These are phyloP conservation scores for Colletotrichum sp. DNA, from an alignment of 2,329 filamentous ascomycete genomes.

Conservation along the genomic window DNA sequence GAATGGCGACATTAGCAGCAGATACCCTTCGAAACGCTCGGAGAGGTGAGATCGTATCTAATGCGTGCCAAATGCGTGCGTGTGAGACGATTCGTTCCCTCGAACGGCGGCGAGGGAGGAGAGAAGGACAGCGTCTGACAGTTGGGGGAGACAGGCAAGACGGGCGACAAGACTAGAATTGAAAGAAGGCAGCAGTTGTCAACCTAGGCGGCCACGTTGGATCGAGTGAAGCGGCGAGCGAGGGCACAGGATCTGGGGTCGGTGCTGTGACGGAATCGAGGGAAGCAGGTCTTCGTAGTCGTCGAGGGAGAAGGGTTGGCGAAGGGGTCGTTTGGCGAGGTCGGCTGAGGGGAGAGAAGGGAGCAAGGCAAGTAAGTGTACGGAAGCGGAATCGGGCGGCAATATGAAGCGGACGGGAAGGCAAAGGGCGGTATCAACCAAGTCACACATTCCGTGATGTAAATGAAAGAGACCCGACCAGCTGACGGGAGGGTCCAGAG, in stretches of 20 bases:
- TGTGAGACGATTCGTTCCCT: neutral
- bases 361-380: neutral
- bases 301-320: neutral
- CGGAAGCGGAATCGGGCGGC: neutral
- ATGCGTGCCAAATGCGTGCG: neutral
- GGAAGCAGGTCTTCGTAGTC: neutral
- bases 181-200: neutral
- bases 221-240: neutral
- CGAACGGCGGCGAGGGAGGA: neutral
- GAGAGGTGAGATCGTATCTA: neutral
- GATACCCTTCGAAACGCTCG: neutral
- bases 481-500: neutral
- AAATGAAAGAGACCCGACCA: conserved; percentile 4
- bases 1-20: conserved; percentile 17
- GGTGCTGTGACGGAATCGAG: neutral
- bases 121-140: neutral
- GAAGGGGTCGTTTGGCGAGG: neutral
- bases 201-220: neutral
- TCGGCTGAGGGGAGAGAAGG: neutral
- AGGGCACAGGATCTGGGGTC: neutral
- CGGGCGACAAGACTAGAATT: neutral
- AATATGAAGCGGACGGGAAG: neutral
- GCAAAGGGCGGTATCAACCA: neutral
- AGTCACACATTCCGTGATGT: conserved; percentile 16
- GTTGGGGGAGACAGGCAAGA: neutral